Conservation (phyloP, 1,139 yeast genomes). For the Dujonia santamariae region DNA sequence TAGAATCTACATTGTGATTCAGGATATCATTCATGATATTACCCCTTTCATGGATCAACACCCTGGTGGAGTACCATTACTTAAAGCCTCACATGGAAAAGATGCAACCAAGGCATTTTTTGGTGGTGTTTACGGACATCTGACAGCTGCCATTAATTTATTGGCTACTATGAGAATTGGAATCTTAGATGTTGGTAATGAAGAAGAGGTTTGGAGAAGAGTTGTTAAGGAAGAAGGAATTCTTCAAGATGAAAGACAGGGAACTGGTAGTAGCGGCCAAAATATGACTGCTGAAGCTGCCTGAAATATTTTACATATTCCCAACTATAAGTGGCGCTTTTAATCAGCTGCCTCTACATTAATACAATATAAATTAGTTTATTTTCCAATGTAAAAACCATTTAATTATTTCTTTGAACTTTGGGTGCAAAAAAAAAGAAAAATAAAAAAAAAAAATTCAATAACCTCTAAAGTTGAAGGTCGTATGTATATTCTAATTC, state of each 20-base stretch:
- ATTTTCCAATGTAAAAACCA: too few relatives aligned
- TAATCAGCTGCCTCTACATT: constrained; percentile 9
- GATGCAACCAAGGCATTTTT: constrained; percentile 72
- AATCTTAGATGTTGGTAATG: constrained; percentile 73
- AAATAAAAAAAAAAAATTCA: too few relatives aligned
- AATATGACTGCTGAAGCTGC: constrained; percentile 48
- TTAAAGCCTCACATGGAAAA: constrained; percentile 62
- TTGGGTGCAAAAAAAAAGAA: too few relatives aligned
- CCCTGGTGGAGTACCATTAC: constrained; percentile 66
- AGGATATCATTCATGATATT: constrained; percentile 66
- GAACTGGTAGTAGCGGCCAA: constrained; percentile 20
- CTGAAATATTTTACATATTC: too few relatives aligned
- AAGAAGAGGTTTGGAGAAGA: constrained; percentile 77
- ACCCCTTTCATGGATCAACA: constrained; percentile 72
- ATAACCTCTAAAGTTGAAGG: too few relatives aligned
- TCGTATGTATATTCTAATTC: too few relatives aligned
- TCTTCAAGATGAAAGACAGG: constrained; percentile 21
- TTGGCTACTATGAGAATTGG: constrained; percentile 77
- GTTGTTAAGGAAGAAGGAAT: constrained; percentile 43
- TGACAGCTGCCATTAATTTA: constrained; percentile 69
- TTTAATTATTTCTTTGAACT: too few relatives aligned
- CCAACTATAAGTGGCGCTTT: too few relatives aligned
- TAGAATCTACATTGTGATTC: constrained; percentile 42
- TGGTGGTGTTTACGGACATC: constrained; percentile 74
- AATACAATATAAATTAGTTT: constrained; percentile 2